Evolutionary conservation across 1,139 yeast genomes (phyloP), one percentile per base, ranked within the genome.

Genomic region (Kodamaea alishanica): DNA sequence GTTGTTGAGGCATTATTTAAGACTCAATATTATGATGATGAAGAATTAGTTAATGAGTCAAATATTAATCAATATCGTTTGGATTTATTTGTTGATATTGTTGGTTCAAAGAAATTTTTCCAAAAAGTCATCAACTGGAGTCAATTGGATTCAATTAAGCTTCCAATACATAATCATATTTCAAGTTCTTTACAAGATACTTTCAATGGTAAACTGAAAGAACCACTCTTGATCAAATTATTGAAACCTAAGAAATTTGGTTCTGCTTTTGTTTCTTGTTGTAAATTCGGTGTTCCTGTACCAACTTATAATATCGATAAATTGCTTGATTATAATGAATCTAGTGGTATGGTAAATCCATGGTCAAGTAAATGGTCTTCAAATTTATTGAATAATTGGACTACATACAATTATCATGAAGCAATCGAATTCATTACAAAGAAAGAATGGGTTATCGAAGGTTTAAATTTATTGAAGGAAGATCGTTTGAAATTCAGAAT

Each of bases 281-380:
- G 77, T 49, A 59, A 58, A 29, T 69, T 64, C 44, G 40, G 51
- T 9, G 39, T 60, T 3, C 43, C 52, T 9, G 58, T 52, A 28
- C 75, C 76, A 2, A 56, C 66, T 20, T 70, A 71, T 47, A 51
- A 55, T 38, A 57, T 68, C 23, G 70, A 65, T 37, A 50, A 55
- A 29, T 47, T 61, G 26, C 48, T 60, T 25, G 61, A 58, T 31
- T 54, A 54, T 32, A 27, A 42, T 6, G 49, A 53, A 11, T 50
- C 45, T 5, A 50, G 48, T 27, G 54, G 38, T 40, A 15, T 15
- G 20, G 48, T 61, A 22, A 64, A 56, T 37, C 65, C 69, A 2
- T 70, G 74, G 73, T 50, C 58, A 6, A 49, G 47, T 42, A 60
- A 60, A 36, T 69, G 73, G 75, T 47, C 64, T 5, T 65, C 67